Evolutionary conservation across 2,329 filamentous ascomycete genomes (phyloP).

Genomic region (Nigrograna mackinnonii): DNA sequence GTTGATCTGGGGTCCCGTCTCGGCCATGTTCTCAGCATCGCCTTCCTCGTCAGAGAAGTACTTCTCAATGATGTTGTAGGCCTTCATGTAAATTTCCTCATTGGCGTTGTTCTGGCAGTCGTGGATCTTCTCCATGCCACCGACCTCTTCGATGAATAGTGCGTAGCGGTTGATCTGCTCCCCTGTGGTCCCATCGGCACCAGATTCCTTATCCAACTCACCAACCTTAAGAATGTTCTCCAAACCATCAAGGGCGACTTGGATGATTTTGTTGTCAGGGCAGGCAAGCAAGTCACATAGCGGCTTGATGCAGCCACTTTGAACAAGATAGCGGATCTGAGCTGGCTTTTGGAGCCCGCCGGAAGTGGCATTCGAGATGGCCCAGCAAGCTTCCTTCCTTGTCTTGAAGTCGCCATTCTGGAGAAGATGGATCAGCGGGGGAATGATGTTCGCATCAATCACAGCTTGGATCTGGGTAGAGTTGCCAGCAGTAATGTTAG

Average conservation of each 20-base stretch:
- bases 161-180: slow-evolving; percentile 93
- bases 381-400: slow-evolving; percentile 98
- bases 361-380: slow-evolving; percentile 97
- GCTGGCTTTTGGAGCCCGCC: slow-evolving; percentile 98
- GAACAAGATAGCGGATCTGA: slow-evolving; percentile 93
- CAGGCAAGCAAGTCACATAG: slow-evolving; percentile 93
- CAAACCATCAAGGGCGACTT: slow-evolving; percentile 93
- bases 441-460: slow-evolving; percentile 95
- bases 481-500: slow-evolving; percentile 98
- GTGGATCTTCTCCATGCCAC: slow-evolving; percentile 99
- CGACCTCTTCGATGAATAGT: slow-evolving; percentile 97
- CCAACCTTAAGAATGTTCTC: slow-evolving; percentile 99
- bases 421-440: slow-evolving; percentile 91
- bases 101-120: slow-evolving; percentile 99
- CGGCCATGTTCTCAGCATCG: slow-evolving; percentile 73
- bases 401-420: slow-evolving; percentile 99
- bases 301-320: slow-evolving; percentile 94
- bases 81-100: slow-evolving; percentile 99
- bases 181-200: slow-evolving; percentile 61
- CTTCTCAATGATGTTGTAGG: slow-evolving; percentile 99
- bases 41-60: slow-evolving; percentile 99
- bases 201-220: slow-evolving; percentile 93
- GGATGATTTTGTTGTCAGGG: slow-evolving; percentile 99
- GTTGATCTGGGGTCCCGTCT: slow-evolving; percentile 72
- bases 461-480: slow-evolving; percentile 97